Conservation (phyloP, 176 grass and related monocot species). For the Juncus effusus region DNA sequence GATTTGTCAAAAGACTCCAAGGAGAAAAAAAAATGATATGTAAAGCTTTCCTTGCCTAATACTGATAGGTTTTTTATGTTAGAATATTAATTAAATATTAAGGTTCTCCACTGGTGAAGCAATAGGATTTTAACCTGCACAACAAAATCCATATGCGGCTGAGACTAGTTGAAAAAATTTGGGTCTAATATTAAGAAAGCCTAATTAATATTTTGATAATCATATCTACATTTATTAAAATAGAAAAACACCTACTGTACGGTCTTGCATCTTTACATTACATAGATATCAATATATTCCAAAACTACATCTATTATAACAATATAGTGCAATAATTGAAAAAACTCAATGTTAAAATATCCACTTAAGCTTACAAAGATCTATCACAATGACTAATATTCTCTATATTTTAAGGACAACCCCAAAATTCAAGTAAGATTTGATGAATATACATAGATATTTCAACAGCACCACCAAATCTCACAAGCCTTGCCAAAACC, state of each 20-base stretch:
- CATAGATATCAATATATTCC: constrained; percentile 5
- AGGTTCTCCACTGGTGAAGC: constrained; percentile 24
- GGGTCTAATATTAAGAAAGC: background rate
- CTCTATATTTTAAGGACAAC: background rate
- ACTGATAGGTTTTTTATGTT: background rate
- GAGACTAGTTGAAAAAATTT: constrained; percentile 15
- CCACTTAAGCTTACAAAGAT: too few relatives aligned
- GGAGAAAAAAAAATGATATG: too few relatives aligned
- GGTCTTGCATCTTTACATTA: background rate
- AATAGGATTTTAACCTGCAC: constrained; percentile 21
- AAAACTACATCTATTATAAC: constrained; percentile 4
- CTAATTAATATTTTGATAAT: background rate
- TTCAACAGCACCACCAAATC: constrained; percentile 17
- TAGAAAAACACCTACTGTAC: background rate
- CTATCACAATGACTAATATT: too few relatives aligned
- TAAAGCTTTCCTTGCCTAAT: too few relatives aligned
- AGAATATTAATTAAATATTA: constrained; percentile 14
- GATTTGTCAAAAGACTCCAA: too few relatives aligned
- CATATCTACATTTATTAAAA: constrained; percentile 9
- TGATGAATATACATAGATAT: constrained; percentile 9
- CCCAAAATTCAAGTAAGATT: constrained; percentile 30
- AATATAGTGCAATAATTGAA: background rate
- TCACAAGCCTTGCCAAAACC: constrained; percentile 22
- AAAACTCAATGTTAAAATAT: too few relatives aligned
- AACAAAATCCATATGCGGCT: constrained; percentile 9